Base-by-base conservation (phyloP, 257 asterid species). In the Solanum clarkiae region DNA sequence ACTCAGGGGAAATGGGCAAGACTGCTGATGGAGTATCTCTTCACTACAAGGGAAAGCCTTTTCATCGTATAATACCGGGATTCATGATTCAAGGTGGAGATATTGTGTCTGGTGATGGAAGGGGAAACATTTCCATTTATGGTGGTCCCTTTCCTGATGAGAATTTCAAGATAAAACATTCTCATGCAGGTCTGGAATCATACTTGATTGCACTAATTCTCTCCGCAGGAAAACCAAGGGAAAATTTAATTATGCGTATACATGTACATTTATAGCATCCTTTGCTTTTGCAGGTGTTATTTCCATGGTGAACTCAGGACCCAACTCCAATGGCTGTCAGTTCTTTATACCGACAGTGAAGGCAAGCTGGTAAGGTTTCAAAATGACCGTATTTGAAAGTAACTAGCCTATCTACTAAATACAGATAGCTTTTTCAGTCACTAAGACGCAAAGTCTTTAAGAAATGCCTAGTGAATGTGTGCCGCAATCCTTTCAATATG, bases 81-180 rank as follows among this genome's bases (percentile, higher is more conserved):
- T 97, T 97, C 92, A 94, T 97, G 98, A 94, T 95, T 87, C 99
- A 97, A 90, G 99, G 98, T 63, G 99, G 99, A 80, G 99, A 97
- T 90, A 92, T 94, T 40, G 93, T 86, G 56, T 93, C 88, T 7
- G 93, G 94, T 63, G 89, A 94, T 84, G 99, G 99, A 77, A 93
- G 91, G 88, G 98, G 99, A 85, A 95, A 95, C 86, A 91, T 84
- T 86, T 95, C 97, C 83, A 94, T 92, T 70, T 95, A 88, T 80
- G 92, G 91, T 1, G 88, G 87, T 77, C 80, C 91, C 65, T 97
- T 92, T 86, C 97, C 87, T 53, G 98, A 95, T 88, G 99, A 95
- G 89, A 95, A 95, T 92, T 91, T 92, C 88, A 93, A 91, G 94
- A 89, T 94, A 87, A 94, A 93, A 87, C 95, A 95, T 79, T 91